phyloP scores from a whole-genome alignment of 2,329 filamentous ascomycete genomes.

The Aureobasidium uvarum region DNA sequence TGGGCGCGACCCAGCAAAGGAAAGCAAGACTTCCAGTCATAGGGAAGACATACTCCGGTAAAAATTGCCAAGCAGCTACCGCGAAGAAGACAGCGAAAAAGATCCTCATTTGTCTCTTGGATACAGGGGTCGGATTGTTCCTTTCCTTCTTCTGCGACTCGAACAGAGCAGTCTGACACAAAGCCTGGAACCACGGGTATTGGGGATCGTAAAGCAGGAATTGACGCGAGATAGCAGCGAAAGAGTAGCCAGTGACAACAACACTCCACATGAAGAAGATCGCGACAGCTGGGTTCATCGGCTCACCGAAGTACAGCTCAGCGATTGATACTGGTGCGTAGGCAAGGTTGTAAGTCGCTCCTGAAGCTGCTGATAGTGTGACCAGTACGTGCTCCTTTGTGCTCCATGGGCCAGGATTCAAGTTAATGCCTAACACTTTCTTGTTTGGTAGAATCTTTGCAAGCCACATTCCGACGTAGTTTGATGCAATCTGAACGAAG shows the following conservation, averaged over 20 bases:
- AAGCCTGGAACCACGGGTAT: conserved; percentile 54
- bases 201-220: conserved; percentile 59
- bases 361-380: conserved; percentile 43
- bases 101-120: conserved; percentile 55
- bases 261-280: conserved; percentile 62
- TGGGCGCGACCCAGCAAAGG: conserved; percentile 62
- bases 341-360: conserved; percentile 30
- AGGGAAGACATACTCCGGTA: conserved; percentile 61
- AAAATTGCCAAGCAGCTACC: conserved; percentile 60
- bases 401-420: conserved; percentile 58
- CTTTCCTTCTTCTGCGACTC: conserved; percentile 55
- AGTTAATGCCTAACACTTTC: conserved; percentile 51
- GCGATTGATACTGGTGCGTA: conserved; percentile 56
- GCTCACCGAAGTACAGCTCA: conserved; percentile 57
- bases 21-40: conserved; percentile 61
- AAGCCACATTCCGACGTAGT: conserved; percentile 55
- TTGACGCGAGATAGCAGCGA: conserved; percentile 57
- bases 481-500: conserved; percentile 60
- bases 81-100: conserved; percentile 56
- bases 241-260: conserved; percentile 59
- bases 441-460: conserved; percentile 52
- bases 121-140: conserved; percentile 51
- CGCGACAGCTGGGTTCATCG: conserved; percentile 54
- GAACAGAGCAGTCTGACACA: conserved; percentile 54
- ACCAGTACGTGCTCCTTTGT: conserved; percentile 60